Evolutionary conservation across 495 filamentous ascomycete species (phyloP).

Genomic region (Aspergillus saccharolyticus): DNA sequence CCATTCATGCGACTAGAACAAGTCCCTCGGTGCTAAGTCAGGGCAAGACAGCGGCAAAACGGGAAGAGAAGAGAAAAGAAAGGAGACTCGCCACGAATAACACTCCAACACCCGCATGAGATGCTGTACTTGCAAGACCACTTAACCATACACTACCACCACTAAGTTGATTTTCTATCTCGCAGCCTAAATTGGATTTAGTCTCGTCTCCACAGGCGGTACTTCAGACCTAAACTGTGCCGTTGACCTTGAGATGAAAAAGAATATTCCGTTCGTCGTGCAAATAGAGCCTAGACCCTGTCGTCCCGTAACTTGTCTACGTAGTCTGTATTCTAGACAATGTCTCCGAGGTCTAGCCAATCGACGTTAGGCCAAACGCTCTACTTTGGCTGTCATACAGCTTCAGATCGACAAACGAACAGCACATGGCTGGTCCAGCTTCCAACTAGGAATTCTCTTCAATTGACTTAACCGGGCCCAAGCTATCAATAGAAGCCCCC

Average conservation of each 20-base stretch:
- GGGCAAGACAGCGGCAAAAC: neutral
- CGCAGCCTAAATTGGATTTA: neutral
- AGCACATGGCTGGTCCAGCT: conserved; percentile 1
- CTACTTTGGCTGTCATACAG: conserved; percentile 1
- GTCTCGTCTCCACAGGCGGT: neutral
- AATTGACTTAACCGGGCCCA: neutral
- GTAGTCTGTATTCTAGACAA: neutral
- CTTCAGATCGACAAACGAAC: neutral
- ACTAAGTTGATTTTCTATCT: no score
- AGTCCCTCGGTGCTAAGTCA: neutral
- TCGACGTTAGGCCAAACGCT: conserved; percentile 14
- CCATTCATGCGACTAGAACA: neutral
- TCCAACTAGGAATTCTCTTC: neutral
- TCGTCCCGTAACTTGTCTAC: neutral
- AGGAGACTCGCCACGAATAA: neutral
- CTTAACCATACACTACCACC: neutral
- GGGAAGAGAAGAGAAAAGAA: no score
- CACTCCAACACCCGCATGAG: neutral
- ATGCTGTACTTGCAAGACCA: neutral
- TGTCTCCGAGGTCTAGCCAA: neutral
- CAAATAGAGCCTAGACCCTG: neutral
- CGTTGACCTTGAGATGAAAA: no score
- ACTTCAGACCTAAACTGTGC: no score
- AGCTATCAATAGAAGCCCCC: conserved; percentile 2
- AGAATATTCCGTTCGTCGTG: neutral